Percentiles rank a stretch among this genome's conserved stretches.
These are phyloP conservation scores for Acanthamoeba lugdunensis DNA, from an alignment of 208 protist species.

Conservation along the genomic window DNA sequence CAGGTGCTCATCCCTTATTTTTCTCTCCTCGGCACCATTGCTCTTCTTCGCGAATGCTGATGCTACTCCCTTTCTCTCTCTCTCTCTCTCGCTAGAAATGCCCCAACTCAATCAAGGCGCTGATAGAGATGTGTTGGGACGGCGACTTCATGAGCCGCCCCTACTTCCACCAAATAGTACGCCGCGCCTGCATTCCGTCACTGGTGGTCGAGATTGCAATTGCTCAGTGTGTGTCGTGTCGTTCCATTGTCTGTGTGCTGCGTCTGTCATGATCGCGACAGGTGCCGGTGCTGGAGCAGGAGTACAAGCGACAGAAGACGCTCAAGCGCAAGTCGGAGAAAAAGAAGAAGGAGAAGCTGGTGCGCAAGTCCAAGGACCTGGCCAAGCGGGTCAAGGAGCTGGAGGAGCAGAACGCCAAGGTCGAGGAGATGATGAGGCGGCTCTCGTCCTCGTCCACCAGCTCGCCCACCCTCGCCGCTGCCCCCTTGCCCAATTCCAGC, in stretches of 20 bases:
- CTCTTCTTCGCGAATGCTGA: neutral
- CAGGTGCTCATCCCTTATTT: neutral
- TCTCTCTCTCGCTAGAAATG: neutral
- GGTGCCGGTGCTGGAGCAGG: slow-evolving; percentile 37
- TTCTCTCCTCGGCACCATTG: no score
- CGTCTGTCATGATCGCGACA: neutral
- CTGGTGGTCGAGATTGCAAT: neutral
- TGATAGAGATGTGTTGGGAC: slow-evolving; percentile 34
- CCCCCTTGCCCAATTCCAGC: neutral
- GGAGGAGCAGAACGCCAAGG: slow-evolving; percentile 50
- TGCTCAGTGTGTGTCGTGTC: no score
- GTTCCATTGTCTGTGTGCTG: no score
- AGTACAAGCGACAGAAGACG: slow-evolving; percentile 33
- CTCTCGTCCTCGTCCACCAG: neutral
- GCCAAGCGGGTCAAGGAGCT: slow-evolving; percentile 56
- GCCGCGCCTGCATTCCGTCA: neutral
- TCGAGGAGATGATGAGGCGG: slow-evolving; percentile 24
- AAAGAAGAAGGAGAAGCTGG: slow-evolving; percentile 54
- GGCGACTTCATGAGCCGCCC: slow-evolving; percentile 48
- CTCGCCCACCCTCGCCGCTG: neutral
- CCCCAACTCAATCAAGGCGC: slow-evolving; percentile 28
- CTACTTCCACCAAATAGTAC: slow-evolving; percentile 54
- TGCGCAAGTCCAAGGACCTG: slow-evolving; percentile 35
- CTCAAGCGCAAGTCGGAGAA: slow-evolving; percentile 52
- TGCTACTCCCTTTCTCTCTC: neutral